Base-by-base conservation (phyloP, 257 asterid species). In the Ligustrum vulgare region DNA sequence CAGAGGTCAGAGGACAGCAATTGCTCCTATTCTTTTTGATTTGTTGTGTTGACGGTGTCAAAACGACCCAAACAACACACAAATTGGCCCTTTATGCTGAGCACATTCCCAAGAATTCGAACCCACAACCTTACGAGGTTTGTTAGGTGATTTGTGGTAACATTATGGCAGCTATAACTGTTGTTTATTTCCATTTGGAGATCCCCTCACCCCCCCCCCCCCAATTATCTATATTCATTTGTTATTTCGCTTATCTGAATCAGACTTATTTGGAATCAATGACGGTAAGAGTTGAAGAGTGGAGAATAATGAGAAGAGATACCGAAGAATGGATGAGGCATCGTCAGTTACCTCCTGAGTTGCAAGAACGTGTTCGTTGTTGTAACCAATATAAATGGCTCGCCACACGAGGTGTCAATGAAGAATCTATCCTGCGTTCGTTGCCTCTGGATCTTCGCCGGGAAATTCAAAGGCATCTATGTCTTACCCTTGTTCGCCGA, bases 291-390 rank as follows among this genome's bases (percentile, higher is more conserved):
- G 88, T 95, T 47, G 99, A 95, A 87, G 99, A 95, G 84, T 93
- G 99, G 98, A 84, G 99, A 76, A 78, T 91, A 28, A 91, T 81
- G 87, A 87, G 89, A 87, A 82, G 99, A 77, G 99, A 95, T 75
- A 86, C 92, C 0, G 99, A 95, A 77, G 99, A 95, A 81, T 95
- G 99, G 99, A 95, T 95, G 99, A 87, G 97, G 90, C 99, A 87
- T 77, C 91, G 99, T 7, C 99, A 95, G 85, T 78, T 95, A 81
- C 97, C 99, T 33, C 87, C 85, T 15, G 89, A 89, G 33, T 70
- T 95, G 80, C 98, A 93, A 82, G 97, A 91, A 77, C 98, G 99
- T 5, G 96, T 95, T 5, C 98, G 92, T 56, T 81, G 94, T 15
- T 95, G 87, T 56, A 94, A 88, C 71, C 96, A 95, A 72, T 93